phyloP scores from a whole-genome alignment of 495 filamentous ascomycete genomes.

The Acidiella bohemica region DNA sequence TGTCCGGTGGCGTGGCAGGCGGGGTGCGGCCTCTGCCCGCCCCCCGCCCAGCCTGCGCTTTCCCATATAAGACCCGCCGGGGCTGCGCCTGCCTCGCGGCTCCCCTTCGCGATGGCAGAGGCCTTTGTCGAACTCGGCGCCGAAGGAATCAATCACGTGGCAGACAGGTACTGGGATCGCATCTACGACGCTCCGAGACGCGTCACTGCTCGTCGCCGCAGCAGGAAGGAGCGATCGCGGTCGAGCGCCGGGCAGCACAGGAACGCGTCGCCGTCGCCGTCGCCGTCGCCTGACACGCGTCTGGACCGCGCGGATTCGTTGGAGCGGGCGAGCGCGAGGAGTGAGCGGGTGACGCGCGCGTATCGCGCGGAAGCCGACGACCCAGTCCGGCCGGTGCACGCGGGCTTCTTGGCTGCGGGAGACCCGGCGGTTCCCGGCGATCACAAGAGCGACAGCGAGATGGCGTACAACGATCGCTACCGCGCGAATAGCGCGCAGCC shows the following conservation, averaged over 20 bases:
- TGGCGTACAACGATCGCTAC: slow-evolving; percentile 11
- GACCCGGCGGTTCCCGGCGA: slow-evolving; percentile 1
- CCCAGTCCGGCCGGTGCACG: slow-evolving; percentile 5
- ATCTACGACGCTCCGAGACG: slow-evolving; percentile 2
- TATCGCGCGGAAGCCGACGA: slow-evolving; percentile 15
- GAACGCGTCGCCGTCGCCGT: slow-evolving; percentile 3
- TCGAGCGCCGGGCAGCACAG: not conserved
- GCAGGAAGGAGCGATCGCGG: not conserved
- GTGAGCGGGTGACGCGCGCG: slow-evolving; percentile 7
- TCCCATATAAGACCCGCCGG: no score
- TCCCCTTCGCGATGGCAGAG: slow-evolving; percentile 7
- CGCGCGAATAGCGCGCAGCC: slow-evolving; percentile 7
- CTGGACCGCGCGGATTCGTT: slow-evolving; percentile 4
- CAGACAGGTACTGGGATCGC: slow-evolving; percentile 10
- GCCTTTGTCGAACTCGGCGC: slow-evolving; percentile 16
- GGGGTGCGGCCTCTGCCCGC: no score
- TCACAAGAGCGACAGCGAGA: slow-evolving; percentile 1
- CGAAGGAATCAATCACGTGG: slow-evolving; percentile 12
- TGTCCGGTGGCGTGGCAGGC: no score
- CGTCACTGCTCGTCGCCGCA: not conserved
- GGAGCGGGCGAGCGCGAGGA: slow-evolving; percentile 9
- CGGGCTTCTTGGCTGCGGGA: no score
- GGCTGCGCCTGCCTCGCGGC: no score
- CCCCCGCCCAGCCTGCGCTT: no score
- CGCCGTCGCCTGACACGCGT: not conserved